Conservation (phyloP, 2,329 filamentous ascomycete genomes). For the Tetracladium maxilliforme region DNA sequence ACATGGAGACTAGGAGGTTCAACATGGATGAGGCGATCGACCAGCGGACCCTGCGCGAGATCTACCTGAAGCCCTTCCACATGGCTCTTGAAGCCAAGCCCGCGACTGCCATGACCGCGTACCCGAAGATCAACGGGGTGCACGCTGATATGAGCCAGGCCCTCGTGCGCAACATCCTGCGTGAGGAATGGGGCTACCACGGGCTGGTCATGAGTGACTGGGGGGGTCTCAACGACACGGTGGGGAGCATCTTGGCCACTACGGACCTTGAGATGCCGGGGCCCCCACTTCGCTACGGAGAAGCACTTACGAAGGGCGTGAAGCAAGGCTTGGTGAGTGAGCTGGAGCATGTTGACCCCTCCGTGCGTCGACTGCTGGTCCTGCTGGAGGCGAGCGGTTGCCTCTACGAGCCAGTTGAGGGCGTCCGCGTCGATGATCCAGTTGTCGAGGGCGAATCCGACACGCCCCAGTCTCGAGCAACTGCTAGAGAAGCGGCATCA, state of each 20-base stretch:
- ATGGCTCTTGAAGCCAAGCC: constrained; percentile 11
- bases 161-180: constrained; percentile 12
- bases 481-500: constrained; percentile 7
- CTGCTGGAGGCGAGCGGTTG: no score
- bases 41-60: constrained; percentile 11
- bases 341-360: constrained; percentile 1
- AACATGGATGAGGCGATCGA: constrained; percentile 10
- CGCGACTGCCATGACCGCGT: constrained; percentile 12
- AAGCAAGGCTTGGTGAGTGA: constrained; percentile 2
- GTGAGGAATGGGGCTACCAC: constrained; percentile 15
- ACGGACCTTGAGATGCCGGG: constrained; percentile 19
- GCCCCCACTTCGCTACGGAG: constrained; percentile 9
- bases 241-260: constrained; percentile 11
- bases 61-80: constrained; percentile 13
- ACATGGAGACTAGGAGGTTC: constrained; percentile 14
- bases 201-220: constrained; percentile 17
- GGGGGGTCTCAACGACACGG: constrained; percentile 13
- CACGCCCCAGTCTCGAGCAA: no score
- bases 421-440: no score
- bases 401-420: no score
- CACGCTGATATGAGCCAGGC: constrained; percentile 12
- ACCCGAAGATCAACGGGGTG: constrained; percentile 13
- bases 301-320: constrained; percentile 5
- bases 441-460: no score
- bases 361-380: no score